Evolutionary conservation across 352 stramenopile species (phyloP).

Genomic region (Pelagophyceae sp.): DNA sequence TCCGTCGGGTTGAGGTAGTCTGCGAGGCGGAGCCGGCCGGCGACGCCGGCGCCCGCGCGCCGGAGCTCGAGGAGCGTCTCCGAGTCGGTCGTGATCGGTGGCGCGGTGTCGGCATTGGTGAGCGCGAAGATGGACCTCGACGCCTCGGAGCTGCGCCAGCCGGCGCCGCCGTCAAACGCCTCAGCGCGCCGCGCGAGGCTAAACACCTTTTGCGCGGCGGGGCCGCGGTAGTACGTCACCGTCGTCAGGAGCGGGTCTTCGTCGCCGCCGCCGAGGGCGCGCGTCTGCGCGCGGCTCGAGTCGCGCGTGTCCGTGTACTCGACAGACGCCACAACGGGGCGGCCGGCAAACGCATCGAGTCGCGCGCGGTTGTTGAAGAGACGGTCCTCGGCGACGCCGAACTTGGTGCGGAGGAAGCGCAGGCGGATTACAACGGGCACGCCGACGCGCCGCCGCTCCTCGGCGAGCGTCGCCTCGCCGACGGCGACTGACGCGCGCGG

Average conservation of each 20-base stretch:
- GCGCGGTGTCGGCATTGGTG: conserved; percentile 50
- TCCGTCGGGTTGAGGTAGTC: conserved; percentile 49
- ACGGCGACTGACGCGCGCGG: conserved; percentile 40
- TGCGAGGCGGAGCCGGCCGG: conserved; percentile 41
- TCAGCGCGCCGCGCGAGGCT: conserved; percentile 27
- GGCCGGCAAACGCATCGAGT: conserved; percentile 46
- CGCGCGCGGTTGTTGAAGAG: conserved; percentile 40
- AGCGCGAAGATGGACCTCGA: conserved; percentile 51
- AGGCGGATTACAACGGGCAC: conserved; percentile 38
- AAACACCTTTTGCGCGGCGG: conserved; percentile 50
- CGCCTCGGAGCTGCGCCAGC: conserved; percentile 42
- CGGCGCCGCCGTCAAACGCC: not conserved
- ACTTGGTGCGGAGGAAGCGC: conserved; percentile 42
- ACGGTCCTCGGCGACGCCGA: conserved; percentile 47
- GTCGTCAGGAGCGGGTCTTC: conserved; percentile 47
- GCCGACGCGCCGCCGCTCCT: conserved; percentile 38
- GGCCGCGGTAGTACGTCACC: conserved; percentile 48
- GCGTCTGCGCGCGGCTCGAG: conserved; percentile 42
- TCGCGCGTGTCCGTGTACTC: conserved; percentile 46
- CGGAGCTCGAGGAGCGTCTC: conserved; percentile 49
- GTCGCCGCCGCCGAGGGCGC: no score
- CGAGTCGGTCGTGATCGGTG: conserved; percentile 49
- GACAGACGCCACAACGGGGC: conserved; percentile 44
- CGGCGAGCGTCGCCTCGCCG: conserved; percentile 38
- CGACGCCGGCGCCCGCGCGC: conserved; percentile 30